Conservation (phyloP, 768 basidiomycete genomes). For the Lepiota venenata region DNA sequence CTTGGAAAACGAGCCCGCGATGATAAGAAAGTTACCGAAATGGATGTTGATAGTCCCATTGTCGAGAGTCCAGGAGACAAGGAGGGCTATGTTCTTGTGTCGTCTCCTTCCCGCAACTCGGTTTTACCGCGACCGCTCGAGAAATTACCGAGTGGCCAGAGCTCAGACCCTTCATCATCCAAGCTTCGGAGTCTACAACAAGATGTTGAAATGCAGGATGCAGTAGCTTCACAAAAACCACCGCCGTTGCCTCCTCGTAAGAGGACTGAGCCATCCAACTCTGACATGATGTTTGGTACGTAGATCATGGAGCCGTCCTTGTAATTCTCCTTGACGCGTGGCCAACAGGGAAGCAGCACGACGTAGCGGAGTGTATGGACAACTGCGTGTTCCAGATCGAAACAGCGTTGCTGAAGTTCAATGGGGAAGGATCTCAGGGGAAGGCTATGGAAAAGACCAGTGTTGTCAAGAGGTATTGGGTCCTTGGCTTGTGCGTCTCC, state of each 20-base stretch:
- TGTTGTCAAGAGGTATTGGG: slow-evolving; percentile 73
- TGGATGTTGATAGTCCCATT: slow-evolving; percentile 56
- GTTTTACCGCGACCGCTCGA: slow-evolving; percentile 23
- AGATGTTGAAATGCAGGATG: slow-evolving; percentile 33
- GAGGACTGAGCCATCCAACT: slow-evolving; percentile 56
- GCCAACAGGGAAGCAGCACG: slow-evolving; percentile 83
- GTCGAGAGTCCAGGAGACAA: slow-evolving; percentile 32
- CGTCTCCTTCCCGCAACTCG: slow-evolving; percentile 24
- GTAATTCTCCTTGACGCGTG: slow-evolving; percentile 6
- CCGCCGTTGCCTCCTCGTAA: slow-evolving; percentile 58
- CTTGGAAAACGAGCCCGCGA: slow-evolving; percentile 70
- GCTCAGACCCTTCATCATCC: slow-evolving; percentile 31
- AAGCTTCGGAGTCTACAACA: slow-evolving; percentile 23
- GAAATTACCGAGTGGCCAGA: slow-evolving; percentile 14
- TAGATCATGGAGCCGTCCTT: slow-evolving; percentile 9
- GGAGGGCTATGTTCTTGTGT: slow-evolving; percentile 31
- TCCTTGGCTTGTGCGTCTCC: not conserved
- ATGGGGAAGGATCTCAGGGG: slow-evolving; percentile 39
- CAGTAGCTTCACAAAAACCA: slow-evolving; percentile 28
- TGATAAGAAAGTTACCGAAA: slow-evolving; percentile 36
- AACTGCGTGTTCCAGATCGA: slow-evolving; percentile 99
- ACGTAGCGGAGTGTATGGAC: slow-evolving; percentile 98
- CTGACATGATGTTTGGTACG: slow-evolving; percentile 89
- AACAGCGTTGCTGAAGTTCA: slow-evolving; percentile 80
- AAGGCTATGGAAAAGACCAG: slow-evolving; percentile 60